These are phyloP conservation scores for Alnus rubra DNA, from an alignment of 306 rosid species.

Conservation along the genomic window DNA sequence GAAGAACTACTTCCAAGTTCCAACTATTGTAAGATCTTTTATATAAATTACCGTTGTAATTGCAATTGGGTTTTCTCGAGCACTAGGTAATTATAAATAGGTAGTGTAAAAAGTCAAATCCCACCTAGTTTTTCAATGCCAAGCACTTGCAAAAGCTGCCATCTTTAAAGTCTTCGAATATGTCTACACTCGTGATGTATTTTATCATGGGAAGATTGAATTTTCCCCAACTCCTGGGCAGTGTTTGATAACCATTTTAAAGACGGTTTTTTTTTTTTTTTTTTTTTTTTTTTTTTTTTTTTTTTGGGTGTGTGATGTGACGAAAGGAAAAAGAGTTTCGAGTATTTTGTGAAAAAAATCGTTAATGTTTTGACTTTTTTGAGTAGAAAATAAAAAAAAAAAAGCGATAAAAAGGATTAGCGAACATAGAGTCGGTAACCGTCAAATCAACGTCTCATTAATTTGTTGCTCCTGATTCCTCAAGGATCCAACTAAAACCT, in stretches of 20 bases:
- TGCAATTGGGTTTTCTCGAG: not conserved
- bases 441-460: not conserved
- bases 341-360: too few species aligned
- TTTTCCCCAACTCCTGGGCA: not conserved
- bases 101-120: conserved; percentile 22
- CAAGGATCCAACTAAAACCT: conserved; percentile 22
- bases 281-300: too few species aligned
- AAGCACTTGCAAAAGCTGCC: conserved; percentile 29
- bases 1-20: not conserved
- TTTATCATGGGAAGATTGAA: conserved; percentile 5
- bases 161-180: conserved; percentile 1
- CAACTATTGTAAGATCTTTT: not conserved
- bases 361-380: too few species aligned
- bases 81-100: not conserved
- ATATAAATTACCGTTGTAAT: not conserved
- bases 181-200: not conserved
- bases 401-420: too few species aligned
- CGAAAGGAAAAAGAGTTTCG: too few species aligned
- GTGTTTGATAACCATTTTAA: too few species aligned
- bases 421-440: too few species aligned
- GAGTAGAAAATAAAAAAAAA: too few species aligned
- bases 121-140: conserved; percentile 24
- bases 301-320: too few species aligned
- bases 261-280: too few species aligned
- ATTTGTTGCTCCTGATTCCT: not conserved